phyloP scores from a whole-genome alignment of 495 filamentous ascomycete species.

The Xylaria venustula region DNA sequence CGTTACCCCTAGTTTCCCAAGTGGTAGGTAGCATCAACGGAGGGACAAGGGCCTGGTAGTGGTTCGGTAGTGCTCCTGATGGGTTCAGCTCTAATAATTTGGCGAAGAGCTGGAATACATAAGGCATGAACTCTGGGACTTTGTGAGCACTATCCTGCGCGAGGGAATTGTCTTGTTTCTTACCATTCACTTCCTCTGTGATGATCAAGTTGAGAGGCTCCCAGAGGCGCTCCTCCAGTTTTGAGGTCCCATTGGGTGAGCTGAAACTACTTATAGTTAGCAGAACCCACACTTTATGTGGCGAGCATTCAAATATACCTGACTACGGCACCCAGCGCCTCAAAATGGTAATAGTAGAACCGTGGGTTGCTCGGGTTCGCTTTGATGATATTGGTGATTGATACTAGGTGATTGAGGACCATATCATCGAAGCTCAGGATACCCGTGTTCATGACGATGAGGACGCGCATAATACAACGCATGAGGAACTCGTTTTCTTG shows the following conservation, averaged over 20 bases:
- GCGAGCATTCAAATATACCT: slow-evolving; percentile 43
- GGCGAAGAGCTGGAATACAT: slow-evolving; percentile 92
- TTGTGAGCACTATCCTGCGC: slow-evolving; percentile 13
- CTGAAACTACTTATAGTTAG: slow-evolving; percentile 59
- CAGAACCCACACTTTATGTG: background rate
- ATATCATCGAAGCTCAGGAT: slow-evolving; percentile 66
- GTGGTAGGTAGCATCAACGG: slow-evolving; percentile 71
- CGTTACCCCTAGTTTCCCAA: slow-evolving; percentile 91
- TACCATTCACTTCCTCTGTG: slow-evolving; percentile 75
- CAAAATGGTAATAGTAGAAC: slow-evolving; percentile 98
- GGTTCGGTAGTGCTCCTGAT: slow-evolving; percentile 65
- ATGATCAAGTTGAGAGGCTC: slow-evolving; percentile 73
- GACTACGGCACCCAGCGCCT: slow-evolving; percentile 92
- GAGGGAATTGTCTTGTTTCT: slow-evolving; percentile 14
- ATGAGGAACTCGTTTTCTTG: slow-evolving; percentile 99
- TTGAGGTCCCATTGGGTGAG: slow-evolving; percentile 54
- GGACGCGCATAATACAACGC: slow-evolving; percentile 94
- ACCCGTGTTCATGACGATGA: slow-evolving; percentile 86
- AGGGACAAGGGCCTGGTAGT: slow-evolving; percentile 72
- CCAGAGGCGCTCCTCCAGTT: slow-evolving; percentile 76
- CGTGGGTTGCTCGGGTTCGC: slow-evolving; percentile 94
- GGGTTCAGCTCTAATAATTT: slow-evolving; percentile 83
- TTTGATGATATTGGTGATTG: slow-evolving; percentile 83
- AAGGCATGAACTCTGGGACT: slow-evolving; percentile 82
- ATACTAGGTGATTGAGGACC: slow-evolving; percentile 74